phyloP scores from a whole-genome alignment of 495 filamentous ascomycete species.

The Neurospora sp. region DNA sequence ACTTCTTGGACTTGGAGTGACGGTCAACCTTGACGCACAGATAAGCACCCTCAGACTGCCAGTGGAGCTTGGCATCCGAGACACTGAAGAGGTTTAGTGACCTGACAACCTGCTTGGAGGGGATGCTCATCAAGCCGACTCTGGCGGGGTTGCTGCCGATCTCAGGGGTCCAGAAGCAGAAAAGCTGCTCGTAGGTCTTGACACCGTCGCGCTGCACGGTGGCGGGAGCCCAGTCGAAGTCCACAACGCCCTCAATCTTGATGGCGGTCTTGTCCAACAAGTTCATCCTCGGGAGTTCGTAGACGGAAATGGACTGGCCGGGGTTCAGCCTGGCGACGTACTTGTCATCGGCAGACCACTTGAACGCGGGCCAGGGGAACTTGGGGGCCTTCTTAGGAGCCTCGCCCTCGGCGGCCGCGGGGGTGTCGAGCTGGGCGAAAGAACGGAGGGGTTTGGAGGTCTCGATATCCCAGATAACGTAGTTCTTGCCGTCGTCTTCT shows the following conservation, averaged over 20 bases:
- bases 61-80: slow-evolving; percentile 90
- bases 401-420: slow-evolving; percentile 45
- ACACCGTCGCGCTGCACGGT: slow-evolving; percentile 66
- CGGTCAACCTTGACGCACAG: slow-evolving; percentile 98
- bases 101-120: slow-evolving; percentile 83
- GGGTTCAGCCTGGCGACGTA: slow-evolving; percentile 91
- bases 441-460: slow-evolving; percentile 84
- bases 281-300: slow-evolving; percentile 87
- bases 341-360: slow-evolving; percentile 96
- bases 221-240: slow-evolving; percentile 95
- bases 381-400: slow-evolving; percentile 65
- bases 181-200: slow-evolving; percentile 85
- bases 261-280: slow-evolving; percentile 79
- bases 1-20: slow-evolving; percentile 98
- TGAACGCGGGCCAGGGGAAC: slow-evolving; percentile 96
- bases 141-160: slow-evolving; percentile 97
- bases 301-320: slow-evolving; percentile 82
- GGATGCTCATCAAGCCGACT: slow-evolving; percentile 92
- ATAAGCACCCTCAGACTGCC: slow-evolving; percentile 89
- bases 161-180: slow-evolving; percentile 98
- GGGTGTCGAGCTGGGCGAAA: slow-evolving; percentile 76
- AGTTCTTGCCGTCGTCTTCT: slow-evolving; percentile 98
- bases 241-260: slow-evolving; percentile 91
- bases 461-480: slow-evolving; percentile 95
- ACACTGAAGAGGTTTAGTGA: slow-evolving; percentile 97